phyloP scores from a whole-genome alignment of 306 rosid species.

The Prunus dulcis region DNA sequence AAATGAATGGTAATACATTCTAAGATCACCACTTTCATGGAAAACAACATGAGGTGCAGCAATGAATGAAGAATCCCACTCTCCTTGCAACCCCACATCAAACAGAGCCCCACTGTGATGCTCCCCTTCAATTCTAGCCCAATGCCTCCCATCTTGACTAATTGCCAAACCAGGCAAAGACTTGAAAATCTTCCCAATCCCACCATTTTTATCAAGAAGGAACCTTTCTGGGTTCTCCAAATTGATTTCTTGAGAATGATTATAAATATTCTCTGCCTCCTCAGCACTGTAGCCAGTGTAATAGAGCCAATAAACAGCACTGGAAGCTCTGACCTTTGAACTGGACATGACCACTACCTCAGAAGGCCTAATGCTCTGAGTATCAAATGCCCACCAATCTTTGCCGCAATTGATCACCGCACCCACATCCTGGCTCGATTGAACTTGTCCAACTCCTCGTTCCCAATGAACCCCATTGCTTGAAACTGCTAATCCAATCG shows the following conservation, averaged over 20 bases:
- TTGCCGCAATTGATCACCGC: slow-evolving; percentile 51
- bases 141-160: slow-evolving; percentile 82
- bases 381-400: slow-evolving; percentile 86
- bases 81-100: slow-evolving; percentile 60
- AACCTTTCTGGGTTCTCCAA: slow-evolving; percentile 46
- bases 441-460: slow-evolving; percentile 51
- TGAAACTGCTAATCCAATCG: slow-evolving; percentile 68
- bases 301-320: slow-evolving; percentile 76
- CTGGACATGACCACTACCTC: slow-evolving; percentile 79
- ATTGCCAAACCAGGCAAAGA: slow-evolving; percentile 76
- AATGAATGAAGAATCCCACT: slow-evolving; percentile 69
- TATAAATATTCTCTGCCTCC: slow-evolving; percentile 26
- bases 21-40: slow-evolving; percentile 62
- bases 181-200: slow-evolving; percentile 36
- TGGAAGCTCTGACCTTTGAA: slow-evolving; percentile 49
- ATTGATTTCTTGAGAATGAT: slow-evolving; percentile 19
- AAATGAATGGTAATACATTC: slow-evolving; percentile 85
- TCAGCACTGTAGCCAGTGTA: slow-evolving; percentile 57
- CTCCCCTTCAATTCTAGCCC: slow-evolving; percentile 90
- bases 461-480: slow-evolving; percentile 91
- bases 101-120: slow-evolving; percentile 81
- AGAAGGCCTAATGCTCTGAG: slow-evolving; percentile 59
- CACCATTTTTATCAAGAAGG: not conserved
- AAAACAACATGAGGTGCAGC: slow-evolving; percentile 63
- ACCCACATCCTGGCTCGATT: slow-evolving; percentile 56